Evolutionary conservation across 495 filamentous ascomycete species (phyloP).

Genomic region (Podospora comata): DNA sequence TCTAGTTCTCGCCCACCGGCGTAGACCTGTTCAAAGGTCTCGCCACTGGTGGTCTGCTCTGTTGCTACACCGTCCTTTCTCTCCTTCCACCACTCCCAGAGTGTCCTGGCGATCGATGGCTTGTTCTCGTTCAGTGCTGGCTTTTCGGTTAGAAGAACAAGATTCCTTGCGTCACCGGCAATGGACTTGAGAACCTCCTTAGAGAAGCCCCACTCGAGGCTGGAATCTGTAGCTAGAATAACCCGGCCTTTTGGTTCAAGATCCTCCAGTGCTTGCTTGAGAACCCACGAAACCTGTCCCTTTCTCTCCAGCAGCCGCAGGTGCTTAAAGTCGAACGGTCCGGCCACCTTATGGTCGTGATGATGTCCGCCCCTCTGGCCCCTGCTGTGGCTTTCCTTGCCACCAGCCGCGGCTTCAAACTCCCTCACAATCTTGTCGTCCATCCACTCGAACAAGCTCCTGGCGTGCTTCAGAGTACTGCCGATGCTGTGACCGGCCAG

Average conservation of each 20-base stretch:
- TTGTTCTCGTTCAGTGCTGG: constrained; percentile 38
- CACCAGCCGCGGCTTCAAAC: constrained; percentile 73
- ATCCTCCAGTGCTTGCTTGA: constrained; percentile 37
- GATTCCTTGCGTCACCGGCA: constrained; percentile 69
- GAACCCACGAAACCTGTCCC: constrained; percentile 67
- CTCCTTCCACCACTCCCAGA: constrained; percentile 75
- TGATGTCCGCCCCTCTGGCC: constrained; percentile 42
- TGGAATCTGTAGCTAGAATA: constrained; percentile 85
- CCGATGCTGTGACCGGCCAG: constrained; percentile 76
- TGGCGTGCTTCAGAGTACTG: constrained; percentile 79
- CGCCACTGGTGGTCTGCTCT: constrained; percentile 55
- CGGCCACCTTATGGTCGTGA: constrained; percentile 46
- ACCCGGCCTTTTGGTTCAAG: constrained; percentile 57
- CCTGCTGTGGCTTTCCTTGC: constrained; percentile 33
- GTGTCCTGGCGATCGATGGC: constrained; percentile 51
- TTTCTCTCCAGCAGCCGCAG: constrained; percentile 74
- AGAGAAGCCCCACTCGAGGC: constrained; percentile 93
- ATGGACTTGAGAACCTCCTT: constrained; percentile 75
- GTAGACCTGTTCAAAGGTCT: constrained; percentile 62
- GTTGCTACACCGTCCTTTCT: constrained; percentile 59
- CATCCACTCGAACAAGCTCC: constrained; percentile 99
- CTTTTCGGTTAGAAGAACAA: constrained; percentile 80
- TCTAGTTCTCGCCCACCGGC: constrained; percentile 60
- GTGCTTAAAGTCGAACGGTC: constrained; percentile 88
- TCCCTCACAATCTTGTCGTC: constrained; percentile 87